Evolutionary conservation across 371 early-diverging fungal genomes (phyloP).

Genomic region (Sanchytrium tribonematis): DNA sequence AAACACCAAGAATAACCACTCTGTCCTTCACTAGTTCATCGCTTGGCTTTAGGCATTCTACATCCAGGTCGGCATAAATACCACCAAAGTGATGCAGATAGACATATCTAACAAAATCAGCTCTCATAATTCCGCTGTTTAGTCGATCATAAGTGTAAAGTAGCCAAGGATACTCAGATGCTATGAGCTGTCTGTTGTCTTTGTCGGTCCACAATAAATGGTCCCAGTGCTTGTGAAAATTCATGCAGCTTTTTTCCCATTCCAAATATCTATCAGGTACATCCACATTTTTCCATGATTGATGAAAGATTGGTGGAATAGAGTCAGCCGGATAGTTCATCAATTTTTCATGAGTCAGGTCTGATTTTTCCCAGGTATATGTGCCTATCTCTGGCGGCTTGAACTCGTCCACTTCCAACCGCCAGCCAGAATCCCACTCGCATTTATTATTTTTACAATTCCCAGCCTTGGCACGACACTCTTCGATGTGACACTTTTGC

Average conservation of each 20-base stretch:
- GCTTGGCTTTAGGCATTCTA: neutral
- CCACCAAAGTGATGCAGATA: slow-evolving; percentile 4
- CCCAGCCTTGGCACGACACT: neutral
- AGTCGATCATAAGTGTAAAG: slow-evolving; percentile 3
- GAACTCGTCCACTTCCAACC: neutral
- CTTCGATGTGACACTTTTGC: neutral
- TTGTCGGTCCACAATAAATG: slow-evolving; percentile 2
- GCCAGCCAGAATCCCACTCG: neutral
- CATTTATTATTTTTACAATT: neutral
- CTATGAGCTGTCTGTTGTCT: slow-evolving; percentile 3
- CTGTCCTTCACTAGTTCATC: neutral
- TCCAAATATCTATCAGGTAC: neutral
- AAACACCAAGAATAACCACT: neutral
- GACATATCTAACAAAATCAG: slow-evolving; percentile 2
- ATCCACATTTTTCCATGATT: neutral
- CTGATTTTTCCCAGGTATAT: neutral
- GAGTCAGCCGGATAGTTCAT: neutral
- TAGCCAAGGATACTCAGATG: neutral
- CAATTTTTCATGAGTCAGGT: neutral
- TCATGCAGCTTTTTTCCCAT: neutral
- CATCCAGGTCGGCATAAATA: slow-evolving; percentile 4
- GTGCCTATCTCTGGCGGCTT: neutral
- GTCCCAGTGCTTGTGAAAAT: neutral
- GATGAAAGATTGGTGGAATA: slow-evolving; percentile 1
- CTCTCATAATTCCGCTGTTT: slow-evolving; percentile 1